Evolutionary conservation across 1,139 yeast species (phyloP).

Genomic region (Ogataea hybrid): DNA sequence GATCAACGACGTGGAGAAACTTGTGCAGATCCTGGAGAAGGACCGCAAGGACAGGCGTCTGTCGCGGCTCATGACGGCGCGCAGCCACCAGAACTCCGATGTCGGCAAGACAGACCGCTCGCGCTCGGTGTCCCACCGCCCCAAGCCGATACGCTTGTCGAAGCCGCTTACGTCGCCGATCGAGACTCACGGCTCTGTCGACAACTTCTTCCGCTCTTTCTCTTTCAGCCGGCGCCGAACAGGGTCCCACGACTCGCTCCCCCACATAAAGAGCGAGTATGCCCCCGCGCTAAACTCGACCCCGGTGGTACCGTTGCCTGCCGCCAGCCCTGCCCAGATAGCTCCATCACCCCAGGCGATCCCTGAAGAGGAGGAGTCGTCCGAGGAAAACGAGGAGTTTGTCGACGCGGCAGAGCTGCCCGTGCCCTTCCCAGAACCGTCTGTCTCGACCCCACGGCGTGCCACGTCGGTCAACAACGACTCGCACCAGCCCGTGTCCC

Average conservation of each 20-base stretch:
- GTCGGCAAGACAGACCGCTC: conserved; percentile 55
- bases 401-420: conserved; percentile 29
- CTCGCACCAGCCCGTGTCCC: conserved; percentile 9
- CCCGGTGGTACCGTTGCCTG: neutral
- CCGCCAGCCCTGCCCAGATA: neutral
- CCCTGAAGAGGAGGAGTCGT: conserved; percentile 21
- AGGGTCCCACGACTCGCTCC: conserved; percentile 17
- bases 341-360: conserved; percentile 12
- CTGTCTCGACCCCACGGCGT: conserved; percentile 11
- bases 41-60: conserved; percentile 38
- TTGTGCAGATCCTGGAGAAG: conserved; percentile 53
- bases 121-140: conserved; percentile 27
- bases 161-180: conserved; percentile 37
- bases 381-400: conserved; percentile 20
- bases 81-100: conserved; percentile 34
- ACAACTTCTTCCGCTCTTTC: conserved; percentile 32
- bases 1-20: conserved; percentile 68
- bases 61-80: conserved; percentile 28
- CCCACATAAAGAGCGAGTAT: conserved; percentile 5
- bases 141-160: conserved; percentile 30
- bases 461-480: conserved; percentile 13
- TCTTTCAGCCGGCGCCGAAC: conserved; percentile 29
- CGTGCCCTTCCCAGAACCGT: conserved; percentile 17
- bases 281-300: neutral
- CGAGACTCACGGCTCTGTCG: conserved; percentile 30